Evolutionary conservation across 164 flowering plant species (phyloP), one percentile per base, ranked within the genome.

Genomic region (Tetrastigma voinierianum): DNA sequence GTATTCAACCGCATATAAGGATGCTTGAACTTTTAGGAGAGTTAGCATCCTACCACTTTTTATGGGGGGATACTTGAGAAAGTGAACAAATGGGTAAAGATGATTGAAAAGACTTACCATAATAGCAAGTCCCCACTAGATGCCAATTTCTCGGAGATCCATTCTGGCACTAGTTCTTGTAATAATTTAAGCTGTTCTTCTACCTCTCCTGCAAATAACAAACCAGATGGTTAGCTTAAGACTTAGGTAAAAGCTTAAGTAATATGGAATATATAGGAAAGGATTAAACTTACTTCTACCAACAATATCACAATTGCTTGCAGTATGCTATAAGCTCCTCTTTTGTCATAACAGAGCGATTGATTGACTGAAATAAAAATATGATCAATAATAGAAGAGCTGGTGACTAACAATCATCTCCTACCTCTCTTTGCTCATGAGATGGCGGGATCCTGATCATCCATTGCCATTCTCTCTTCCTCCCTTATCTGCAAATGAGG

Each of bases 101-200:
- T n/a, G n/a, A n/a, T n/a, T n/a, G n/a, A n/a, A n/a, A n/a, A n/a
- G n/a, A n/a, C n/a, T n/a, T 59, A 88, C 97, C 90, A 23, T 32
- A 86, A 5, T 10, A 91, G 84, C 58, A 59, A 45, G 76, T 87
- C 91, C 16, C 97, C 94, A 62, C 80, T 76, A 16, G 76, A 70
- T 74, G 85, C 70, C 60, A 59, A 65, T 70, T 80, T 82, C 67
- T 81, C 84, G 20, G 73, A 76, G 63, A 93, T 84, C 90, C 89
- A 90, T 45, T 90, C 91, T 2, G 98, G 96, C 52, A 76, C 82
- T 9, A 93, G 65, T 72, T 92, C 94, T 59, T 79, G 75, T 74
- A 92, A 45, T 69, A 88, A 62, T 43, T 65, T 73, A 18, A 90
- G 80, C 74, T 87, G 91, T 51, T 92, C 92, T 77, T 83, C 90